Evolutionary conservation across 129 eudicot genomes (phyloP).

Genomic region (Centrapalus pauciflorus): DNA sequence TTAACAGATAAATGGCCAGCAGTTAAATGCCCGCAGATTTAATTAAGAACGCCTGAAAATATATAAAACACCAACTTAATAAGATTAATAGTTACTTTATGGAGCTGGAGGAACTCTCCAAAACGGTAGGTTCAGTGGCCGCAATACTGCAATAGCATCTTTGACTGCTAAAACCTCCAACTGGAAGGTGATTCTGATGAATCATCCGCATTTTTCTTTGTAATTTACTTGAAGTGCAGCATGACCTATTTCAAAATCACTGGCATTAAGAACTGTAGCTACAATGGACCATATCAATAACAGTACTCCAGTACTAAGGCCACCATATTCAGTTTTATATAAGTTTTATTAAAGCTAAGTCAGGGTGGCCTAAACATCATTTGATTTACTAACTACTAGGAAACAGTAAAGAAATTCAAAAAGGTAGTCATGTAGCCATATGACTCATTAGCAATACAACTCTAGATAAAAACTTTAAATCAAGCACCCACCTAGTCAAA

Average conservation of each 20-base stretch:
- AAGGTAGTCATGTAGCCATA: neutral
- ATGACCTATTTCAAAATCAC: conserved; percentile 32
- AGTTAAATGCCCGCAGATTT: neutral
- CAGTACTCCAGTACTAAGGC: neutral
- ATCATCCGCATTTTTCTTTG: conserved; percentile 22
- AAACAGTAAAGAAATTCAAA: neutral
- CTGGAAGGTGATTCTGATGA: conserved; percentile 26
- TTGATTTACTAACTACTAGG: neutral
- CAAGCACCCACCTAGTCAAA: neutral
- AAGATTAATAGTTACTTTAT: conserved; percentile 37
- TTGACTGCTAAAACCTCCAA: conserved; percentile 8
- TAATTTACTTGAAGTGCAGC: conserved; percentile 22
- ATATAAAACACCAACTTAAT: neutral
- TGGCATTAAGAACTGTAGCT: neutral
- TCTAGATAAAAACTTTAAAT: neutral
- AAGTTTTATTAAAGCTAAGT: neutral
- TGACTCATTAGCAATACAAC: conserved; percentile 10
- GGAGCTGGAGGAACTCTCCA: conserved; percentile 39
- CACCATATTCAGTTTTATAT: neutral
- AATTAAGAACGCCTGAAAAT: neutral
- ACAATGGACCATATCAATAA: neutral
- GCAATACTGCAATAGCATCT: conserved; percentile 60
- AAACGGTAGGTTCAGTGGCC: conserved; percentile 35
- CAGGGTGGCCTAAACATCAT: neutral
- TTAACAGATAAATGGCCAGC: neutral